A percentile compares a stretch with the other conserved stretches of the same genome.
Evolutionary conservation across 805 yeast species (phyloP).

Genomic region (Pichia eremophila): DNA sequence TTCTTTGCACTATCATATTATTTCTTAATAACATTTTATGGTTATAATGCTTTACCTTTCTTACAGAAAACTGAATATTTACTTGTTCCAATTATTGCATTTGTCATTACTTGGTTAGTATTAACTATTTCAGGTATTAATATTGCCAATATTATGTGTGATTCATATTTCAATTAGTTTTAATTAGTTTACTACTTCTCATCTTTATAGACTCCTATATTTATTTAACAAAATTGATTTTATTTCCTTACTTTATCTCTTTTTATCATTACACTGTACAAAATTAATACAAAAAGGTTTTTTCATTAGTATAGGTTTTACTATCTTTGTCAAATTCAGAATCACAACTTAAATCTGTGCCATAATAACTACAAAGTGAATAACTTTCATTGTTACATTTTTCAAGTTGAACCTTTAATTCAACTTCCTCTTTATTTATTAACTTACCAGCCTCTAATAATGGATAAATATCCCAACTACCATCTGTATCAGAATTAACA

Average conservation of each 20-base stretch:
- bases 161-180: constrained; percentile 21
- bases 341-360: neutral
- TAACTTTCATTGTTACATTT: neutral
- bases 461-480: neutral
- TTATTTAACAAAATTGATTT: too few relatives aligned
- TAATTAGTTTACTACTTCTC: too few relatives aligned
- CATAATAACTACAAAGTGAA: neutral
- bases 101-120: constrained; percentile 49
- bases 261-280: neutral
- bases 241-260: too few relatives aligned
- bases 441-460: neutral
- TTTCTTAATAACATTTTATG: constrained; percentile 73
- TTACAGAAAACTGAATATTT: constrained; percentile 54
- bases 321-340: neutral
- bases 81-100: constrained; percentile 53
- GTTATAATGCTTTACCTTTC: constrained; percentile 71
- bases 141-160: constrained; percentile 58
- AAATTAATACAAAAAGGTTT: neutral
- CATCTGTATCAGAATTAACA: neutral
- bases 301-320: neutral
- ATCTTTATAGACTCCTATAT: too few relatives aligned
- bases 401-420: neutral
- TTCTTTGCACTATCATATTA: constrained; percentile 68
- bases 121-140: constrained; percentile 59
- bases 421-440: neutral